Base-by-base conservation (phyloP, 345 rosid species). In the Camelina sativa region DNA sequence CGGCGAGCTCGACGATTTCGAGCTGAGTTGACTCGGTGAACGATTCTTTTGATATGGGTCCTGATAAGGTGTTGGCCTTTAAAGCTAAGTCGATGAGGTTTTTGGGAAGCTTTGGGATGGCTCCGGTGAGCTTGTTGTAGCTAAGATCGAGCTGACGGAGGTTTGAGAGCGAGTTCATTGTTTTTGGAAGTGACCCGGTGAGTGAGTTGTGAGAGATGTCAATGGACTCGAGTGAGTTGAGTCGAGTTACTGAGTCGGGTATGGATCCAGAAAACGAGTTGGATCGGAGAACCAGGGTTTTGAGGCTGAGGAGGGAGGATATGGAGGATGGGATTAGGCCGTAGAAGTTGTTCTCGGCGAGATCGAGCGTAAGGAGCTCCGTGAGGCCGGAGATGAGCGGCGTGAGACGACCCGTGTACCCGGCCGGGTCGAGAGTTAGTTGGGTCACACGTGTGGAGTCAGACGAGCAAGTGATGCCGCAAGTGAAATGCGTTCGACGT, bases 401-500 rank as follows among this genome's bases (percentile, higher is more conserved):
- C 32, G 82, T 84, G 77, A 94, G 90, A 47, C 50, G 85, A 65
- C 97, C 97, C 4, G 95, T 83, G 82, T 94, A 94, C 19, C 91
- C 92, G 15, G 81, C 87, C 4, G 98, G 83, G 72, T 94, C 97
- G 15, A 94, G 90, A 50, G 96, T 87, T 80, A 94, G 83, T 68
- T 85, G 83, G 16, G 84, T 84, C 78, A 86, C 81, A 2, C 88
- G 84, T 41, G 87, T 76, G 2, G 87, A 75, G 85, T 85, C 92
- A 15, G 84, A 7, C 0, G 88, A 86, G 71, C 93, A 90, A 28
- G 80, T 80, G 61, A 90, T n/a, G 54, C 87, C 91, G 28, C 93
- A 90, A 57, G 43, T 80, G 85, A 90, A 90, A 72, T 83, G 88
- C 30, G 84, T 85, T 32, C 89, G 84, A 80, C 86, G 93, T n/a